Percentiles rank a stretch among this genome's conserved stretches.
Conservation (phyloP, 1,284 basidiomycete genomes). For the Ustilago cynodontis region DNA sequence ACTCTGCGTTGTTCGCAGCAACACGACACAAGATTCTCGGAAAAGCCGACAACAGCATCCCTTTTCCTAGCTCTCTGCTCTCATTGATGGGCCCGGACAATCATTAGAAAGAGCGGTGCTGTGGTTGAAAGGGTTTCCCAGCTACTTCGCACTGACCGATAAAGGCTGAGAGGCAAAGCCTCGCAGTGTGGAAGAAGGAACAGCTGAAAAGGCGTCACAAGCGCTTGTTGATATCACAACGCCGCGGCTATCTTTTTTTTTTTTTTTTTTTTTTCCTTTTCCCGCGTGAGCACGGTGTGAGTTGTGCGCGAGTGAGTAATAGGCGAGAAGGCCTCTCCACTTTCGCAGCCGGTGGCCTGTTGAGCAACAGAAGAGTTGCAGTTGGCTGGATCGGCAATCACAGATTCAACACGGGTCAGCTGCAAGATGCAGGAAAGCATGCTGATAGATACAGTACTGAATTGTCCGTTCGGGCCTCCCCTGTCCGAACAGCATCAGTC, state of each 20-base stretch:
- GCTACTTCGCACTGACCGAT: background rate
- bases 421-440: background rate
- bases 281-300: background rate
- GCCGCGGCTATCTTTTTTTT: constrained; percentile 16
- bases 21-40: background rate
- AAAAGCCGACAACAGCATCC: background rate
- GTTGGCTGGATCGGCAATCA: constrained; percentile 1
- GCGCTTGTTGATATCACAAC: constrained; percentile 1
- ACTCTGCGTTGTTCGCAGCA: background rate
- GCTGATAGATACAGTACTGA: too few relatives aligned
- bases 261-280: constrained; percentile 9
- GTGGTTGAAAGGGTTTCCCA: background rate
- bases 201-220: constrained; percentile 1
- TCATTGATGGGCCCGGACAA: background rate
- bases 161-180: background rate
- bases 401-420: background rate
- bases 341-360: background rate
- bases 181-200: background rate
- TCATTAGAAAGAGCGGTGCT: background rate
- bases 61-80: background rate
- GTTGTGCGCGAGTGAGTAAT: background rate
- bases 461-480: background rate
- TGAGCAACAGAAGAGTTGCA: constrained; percentile 3
- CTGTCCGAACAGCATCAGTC: constrained; percentile 12
- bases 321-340: background rate